Base-by-base conservation (phyloP, 2,329 filamentous ascomycete species). In the Penicillium paneum region DNA sequence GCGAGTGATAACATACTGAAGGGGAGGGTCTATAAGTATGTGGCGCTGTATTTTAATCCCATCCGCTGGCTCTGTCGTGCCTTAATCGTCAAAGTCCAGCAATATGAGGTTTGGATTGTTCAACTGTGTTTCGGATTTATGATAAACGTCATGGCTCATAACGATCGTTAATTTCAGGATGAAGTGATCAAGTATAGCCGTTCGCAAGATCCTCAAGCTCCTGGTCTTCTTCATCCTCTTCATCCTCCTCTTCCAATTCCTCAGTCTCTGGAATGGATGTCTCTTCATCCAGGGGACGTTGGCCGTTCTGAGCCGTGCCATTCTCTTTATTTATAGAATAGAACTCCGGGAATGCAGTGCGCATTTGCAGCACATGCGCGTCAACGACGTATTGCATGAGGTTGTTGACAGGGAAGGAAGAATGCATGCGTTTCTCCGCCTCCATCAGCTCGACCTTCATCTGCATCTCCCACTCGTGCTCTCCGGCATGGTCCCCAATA, bases 361-460 rank as follows among this genome's bases (percentile, higher is more conserved):
- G 63, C 59, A 64, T 65, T 38, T 63, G 62, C 29, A 59, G 52
- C n/a, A 58, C 52, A 29, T 65, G 63, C 39, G 64, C 60, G 6
- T 55, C 56, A 15, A 65, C 17, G 5, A 65, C 46, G 10, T 65
- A 65, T 31, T 64, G 54, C 62, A 65, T 64, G 32, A 65, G 60
- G 17, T 65, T 58, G 46, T 42, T 60, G 13, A 65, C 63, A 5
- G 63, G 62, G 32, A 63, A 53, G 19, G 50, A 50, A 2, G 60
- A 53, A 26, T 64, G 63, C 62, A 65, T 61, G 36, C 63, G 63
- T 45, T 56, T 61, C 42, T 65, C 63, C 10, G 58, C 35, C 35
- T 65, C 63, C 19, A 65, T 57, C 10, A 65, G 45, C 29, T 65
- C 63, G n/a, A 65, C 58, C 26, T 61, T 58, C 63, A 65, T 65